These are phyloP conservation scores for Penstemon eatonii DNA, from an alignment of 257 asterid genomes.

Conservation along the genomic window DNA sequence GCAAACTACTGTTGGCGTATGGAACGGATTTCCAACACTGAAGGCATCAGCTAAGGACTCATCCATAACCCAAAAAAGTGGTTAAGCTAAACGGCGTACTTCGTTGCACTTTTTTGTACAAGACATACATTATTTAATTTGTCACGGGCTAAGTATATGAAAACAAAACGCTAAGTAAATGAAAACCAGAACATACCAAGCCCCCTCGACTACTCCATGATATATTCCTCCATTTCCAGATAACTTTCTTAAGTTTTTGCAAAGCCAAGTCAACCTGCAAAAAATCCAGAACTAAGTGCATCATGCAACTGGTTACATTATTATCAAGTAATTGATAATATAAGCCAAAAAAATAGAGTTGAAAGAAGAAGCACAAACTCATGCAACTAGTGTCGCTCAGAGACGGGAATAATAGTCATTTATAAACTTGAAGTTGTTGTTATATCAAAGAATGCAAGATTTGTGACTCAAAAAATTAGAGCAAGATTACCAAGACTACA, in stretches of 20 bases:
- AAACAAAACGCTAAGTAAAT: constrained; percentile 28
- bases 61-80: not conserved
- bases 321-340: constrained; percentile 19
- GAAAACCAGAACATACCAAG: constrained; percentile 49
- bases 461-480: constrained; percentile 4
- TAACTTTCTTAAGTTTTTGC: constrained; percentile 41
- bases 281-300: constrained; percentile 22
- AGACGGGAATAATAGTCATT: constrained; percentile 6
- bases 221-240: constrained; percentile 54
- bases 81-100: not conserved
- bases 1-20: constrained; percentile 7
- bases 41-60: constrained; percentile 19
- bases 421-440: constrained; percentile 12
- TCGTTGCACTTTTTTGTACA: constrained; percentile 3
- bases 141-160: constrained; percentile 22
- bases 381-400: constrained; percentile 1
- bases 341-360: constrained; percentile 8
- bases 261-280: constrained; percentile 64
- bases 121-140: constrained; percentile 1
- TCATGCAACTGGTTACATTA: constrained; percentile 19
- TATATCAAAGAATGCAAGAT: constrained; percentile 16
- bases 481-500: constrained; percentile 1
- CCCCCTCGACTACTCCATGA: constrained; percentile 68
- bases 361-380: constrained; percentile 2
- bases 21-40: constrained; percentile 4